Percentiles rank a stretch among this genome's conserved stretches.
Conservation (phyloP, 108 stramenopile genomes). For the Skeletonema potamos region DNA sequence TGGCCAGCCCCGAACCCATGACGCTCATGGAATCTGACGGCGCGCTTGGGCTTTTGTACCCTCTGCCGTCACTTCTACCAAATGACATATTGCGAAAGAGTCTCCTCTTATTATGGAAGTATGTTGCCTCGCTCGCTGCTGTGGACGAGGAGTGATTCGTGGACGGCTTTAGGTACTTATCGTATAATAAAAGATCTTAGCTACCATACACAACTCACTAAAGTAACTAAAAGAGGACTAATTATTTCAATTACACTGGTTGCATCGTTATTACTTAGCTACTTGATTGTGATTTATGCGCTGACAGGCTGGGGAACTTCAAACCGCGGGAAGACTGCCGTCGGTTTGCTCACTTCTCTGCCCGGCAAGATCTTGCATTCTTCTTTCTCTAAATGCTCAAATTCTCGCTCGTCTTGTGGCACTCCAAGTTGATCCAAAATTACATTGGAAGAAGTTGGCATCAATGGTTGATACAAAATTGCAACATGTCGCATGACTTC, state of each 20-base stretch:
- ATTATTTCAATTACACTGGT: too few relatives aligned
- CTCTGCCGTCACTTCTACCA: not conserved
- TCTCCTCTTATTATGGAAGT: too few relatives aligned
- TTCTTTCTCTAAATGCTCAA: slow-evolving; percentile 62
- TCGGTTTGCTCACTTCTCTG: slow-evolving; percentile 62
- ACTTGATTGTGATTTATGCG: not conserved
- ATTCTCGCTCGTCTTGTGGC: slow-evolving; percentile 70
- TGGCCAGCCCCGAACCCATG: not conserved
- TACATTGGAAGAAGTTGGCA: slow-evolving; percentile 79
- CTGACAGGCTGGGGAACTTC: slow-evolving; percentile 45
- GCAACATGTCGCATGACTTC: slow-evolving; percentile 88
- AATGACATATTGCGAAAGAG: not conserved
- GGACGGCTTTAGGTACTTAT: too few relatives aligned
- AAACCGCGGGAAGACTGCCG: slow-evolving; percentile 76
- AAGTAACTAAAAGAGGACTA: too few relatives aligned
- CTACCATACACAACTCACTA: too few relatives aligned
- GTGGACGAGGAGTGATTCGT: too few relatives aligned
- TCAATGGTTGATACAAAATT: slow-evolving; percentile 92
- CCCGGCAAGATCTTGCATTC: slow-evolving; percentile 56
- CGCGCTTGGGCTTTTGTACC: not conserved
- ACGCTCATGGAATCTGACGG: not conserved
- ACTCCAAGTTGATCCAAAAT: slow-evolving; percentile 90
- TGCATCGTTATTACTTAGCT: too few relatives aligned
- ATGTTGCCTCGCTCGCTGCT: too few relatives aligned
- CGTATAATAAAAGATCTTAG: too few relatives aligned